Base-by-base conservation (phyloP, 2,329 filamentous ascomycete species). In the Neurospora crassa region DNA sequence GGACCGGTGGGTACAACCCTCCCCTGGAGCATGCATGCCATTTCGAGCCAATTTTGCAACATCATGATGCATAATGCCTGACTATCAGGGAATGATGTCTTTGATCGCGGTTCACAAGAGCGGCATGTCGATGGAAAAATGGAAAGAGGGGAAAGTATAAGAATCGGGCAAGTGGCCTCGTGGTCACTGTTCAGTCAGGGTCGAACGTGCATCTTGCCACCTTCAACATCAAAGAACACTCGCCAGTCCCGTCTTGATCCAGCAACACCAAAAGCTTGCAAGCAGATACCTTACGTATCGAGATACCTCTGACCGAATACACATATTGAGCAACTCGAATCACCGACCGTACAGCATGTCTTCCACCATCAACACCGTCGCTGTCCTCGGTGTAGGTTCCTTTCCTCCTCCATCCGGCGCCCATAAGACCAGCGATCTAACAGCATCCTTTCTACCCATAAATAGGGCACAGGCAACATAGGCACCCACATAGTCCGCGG, bases 381-480 rank as follows among this genome's bases (percentile, higher is more conserved):
- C 77, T 6, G 76, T 81, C 47, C 76, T 80, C 34, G 80, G 80
- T n/a, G 80, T 81, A 77, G 71, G 79, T 75, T 20, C 43, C 18
- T 45, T n/a, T 53, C 45, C 20, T 53, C 45, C 45, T 6, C 43
- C 43, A 47, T 12, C n/a, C 2, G 5, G 11, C 24, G 16, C 11
- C 47, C 47, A 12, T 12, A 59, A 43, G 42, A n/a, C 42, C 18
- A 29, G 11, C 11, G 12, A 59, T 59, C 47, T 59, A 29, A 59
- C 45, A 12, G 18, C 14, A 53, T 10, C 45, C 5, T 70, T 37
- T 67, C 73, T 34, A 75, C 43, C 14, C 5, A 12, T 41, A 29
- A 41, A 29, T 40, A 81, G 80, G 80, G 76, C 18, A 76, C 78
- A 1, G 80, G 80, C 67, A 78, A 75, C 70, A 74, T 81, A 20